These are phyloP conservation scores for Ilex paraguariensis DNA, from an alignment of 305 asterid genomes.

Conservation along the genomic window DNA sequence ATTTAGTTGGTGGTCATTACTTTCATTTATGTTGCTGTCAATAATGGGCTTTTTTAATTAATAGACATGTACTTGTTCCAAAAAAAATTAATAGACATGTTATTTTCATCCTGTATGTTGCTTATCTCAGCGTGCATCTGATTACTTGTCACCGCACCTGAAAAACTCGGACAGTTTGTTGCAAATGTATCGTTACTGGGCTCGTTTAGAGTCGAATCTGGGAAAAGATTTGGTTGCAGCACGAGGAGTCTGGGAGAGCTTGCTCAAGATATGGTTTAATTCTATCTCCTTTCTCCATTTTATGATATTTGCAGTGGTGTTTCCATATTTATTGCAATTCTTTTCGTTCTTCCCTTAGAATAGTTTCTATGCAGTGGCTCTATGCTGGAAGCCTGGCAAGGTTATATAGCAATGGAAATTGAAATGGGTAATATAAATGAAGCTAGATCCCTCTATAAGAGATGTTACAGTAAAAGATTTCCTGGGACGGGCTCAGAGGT, in stretches of 20 bases:
- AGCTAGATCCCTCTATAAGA: conserved; percentile 88
- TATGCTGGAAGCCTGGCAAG: conserved; percentile 83
- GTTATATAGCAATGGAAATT: conserved; percentile 72
- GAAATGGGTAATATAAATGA: conserved; percentile 64
- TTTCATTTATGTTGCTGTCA: too few species aligned
- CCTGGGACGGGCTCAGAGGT: conserved; percentile 95
- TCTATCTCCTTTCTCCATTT: conserved; percentile 6
- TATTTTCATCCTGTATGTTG: background rate
- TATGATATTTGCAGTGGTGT: conserved; percentile 10
- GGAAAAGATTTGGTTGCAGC: conserved; percentile 80
- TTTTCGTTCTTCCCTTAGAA: too few species aligned
- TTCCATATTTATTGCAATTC: conserved; percentile 10
- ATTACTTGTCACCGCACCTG: conserved; percentile 67
- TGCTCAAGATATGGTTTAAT: conserved; percentile 64
- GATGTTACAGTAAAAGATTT: conserved; percentile 81
- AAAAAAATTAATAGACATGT: too few species aligned
- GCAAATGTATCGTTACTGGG: conserved; percentile 71
- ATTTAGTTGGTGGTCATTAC: background rate
- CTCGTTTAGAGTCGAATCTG: conserved; percentile 61
- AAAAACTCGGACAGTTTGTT: conserved; percentile 56
- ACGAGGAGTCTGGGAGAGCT: conserved; percentile 93
- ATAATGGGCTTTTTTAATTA: too few species aligned
- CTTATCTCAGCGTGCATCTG: conserved; percentile 73
- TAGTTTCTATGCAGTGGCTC: conserved; percentile 52
- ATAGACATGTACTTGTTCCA: too few species aligned